Conservation (phyloP, 345 rosid species). For the Murraya paniculata region DNA sequence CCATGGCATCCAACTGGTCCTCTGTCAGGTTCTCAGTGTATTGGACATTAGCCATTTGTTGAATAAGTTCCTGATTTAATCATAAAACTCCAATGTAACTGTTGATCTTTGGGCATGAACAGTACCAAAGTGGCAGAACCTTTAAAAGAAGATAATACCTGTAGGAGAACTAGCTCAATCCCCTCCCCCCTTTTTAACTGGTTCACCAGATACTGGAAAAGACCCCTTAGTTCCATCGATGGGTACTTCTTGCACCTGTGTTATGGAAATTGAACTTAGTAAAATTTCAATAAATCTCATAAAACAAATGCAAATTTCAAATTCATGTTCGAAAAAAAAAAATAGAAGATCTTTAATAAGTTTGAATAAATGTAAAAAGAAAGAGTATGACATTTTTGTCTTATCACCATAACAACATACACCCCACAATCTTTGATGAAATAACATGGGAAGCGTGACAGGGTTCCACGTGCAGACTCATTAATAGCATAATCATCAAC, state of each 20-base stretch:
- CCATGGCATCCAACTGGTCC: slow-evolving; percentile 99
- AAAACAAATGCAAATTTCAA: neutral
- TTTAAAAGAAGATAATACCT: slow-evolving; percentile 48
- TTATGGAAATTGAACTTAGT: neutral
- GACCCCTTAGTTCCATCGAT: slow-evolving; percentile 98
- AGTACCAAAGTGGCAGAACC: slow-evolving; percentile 15
- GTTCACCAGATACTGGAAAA: slow-evolving; percentile 96
- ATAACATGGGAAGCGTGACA: neutral
- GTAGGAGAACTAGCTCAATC: slow-evolving; percentile 93
- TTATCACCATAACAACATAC: neutral
- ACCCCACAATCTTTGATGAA: neutral
- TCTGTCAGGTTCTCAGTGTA: slow-evolving; percentile 97
- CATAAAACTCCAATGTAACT: slow-evolving; percentile 27
- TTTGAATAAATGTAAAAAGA: neutral
- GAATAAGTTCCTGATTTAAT: slow-evolving; percentile 78
- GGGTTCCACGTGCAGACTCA: neutral
- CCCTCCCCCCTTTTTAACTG: slow-evolving; percentile 96
- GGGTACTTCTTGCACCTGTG: slow-evolving; percentile 97
- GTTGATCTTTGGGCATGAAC: neutral
- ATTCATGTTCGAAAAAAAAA: neutral
- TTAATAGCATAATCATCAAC: neutral
- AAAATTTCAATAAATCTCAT: neutral
- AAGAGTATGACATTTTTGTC: neutral
- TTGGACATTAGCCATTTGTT: slow-evolving; percentile 99
- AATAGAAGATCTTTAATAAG: neutral